Evolutionary conservation across 768 basidiomycete genomes (phyloP).

Genomic region (Tricholoma saponaceum): DNA sequence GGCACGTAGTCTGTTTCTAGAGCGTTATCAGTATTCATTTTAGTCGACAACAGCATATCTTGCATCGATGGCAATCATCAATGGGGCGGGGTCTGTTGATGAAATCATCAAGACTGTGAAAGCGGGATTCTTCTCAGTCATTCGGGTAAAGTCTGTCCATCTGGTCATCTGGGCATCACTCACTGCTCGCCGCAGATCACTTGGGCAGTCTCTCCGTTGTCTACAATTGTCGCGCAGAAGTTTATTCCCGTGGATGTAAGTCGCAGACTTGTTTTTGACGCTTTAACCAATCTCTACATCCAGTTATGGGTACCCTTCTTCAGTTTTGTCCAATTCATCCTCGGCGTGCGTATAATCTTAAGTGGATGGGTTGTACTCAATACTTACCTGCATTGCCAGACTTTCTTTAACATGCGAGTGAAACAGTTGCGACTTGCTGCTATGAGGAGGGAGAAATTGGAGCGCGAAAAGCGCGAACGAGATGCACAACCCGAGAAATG

Average conservation of each 20-base stretch:
- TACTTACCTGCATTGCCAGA: slow-evolving; percentile 33
- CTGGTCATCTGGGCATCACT: background rate
- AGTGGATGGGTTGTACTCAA: background rate
- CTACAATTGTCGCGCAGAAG: slow-evolving; percentile 72
- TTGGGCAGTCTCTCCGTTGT: slow-evolving; percentile 75
- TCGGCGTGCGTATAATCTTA: slow-evolving; percentile 53
- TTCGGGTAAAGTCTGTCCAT: slow-evolving; percentile 46
- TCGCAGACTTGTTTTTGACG: background rate
- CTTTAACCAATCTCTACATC: slow-evolving; percentile 1
- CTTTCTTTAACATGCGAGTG: slow-evolving; percentile 68
- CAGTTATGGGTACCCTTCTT: slow-evolving; percentile 90
- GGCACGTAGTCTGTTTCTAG: slow-evolving; percentile 36
- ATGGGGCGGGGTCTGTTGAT: slow-evolving; percentile 65
- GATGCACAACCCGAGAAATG: slow-evolving; percentile 9
- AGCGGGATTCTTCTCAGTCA: slow-evolving; percentile 68
- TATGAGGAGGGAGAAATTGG: slow-evolving; percentile 43
- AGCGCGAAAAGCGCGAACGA: slow-evolving; percentile 25
- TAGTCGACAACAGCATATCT: slow-evolving; percentile 50
- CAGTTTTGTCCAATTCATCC: slow-evolving; percentile 68
- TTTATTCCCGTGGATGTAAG: slow-evolving; percentile 74
- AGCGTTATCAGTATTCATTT: background rate
- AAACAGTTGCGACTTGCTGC: slow-evolving; percentile 59
- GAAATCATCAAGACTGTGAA: slow-evolving; percentile 67
- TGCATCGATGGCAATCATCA: slow-evolving; percentile 78
- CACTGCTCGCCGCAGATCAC: slow-evolving; percentile 49